Evolutionary conservation across 2,329 filamentous ascomycete genomes (phyloP).

Genomic region (Diaporthe ilicicola): DNA sequence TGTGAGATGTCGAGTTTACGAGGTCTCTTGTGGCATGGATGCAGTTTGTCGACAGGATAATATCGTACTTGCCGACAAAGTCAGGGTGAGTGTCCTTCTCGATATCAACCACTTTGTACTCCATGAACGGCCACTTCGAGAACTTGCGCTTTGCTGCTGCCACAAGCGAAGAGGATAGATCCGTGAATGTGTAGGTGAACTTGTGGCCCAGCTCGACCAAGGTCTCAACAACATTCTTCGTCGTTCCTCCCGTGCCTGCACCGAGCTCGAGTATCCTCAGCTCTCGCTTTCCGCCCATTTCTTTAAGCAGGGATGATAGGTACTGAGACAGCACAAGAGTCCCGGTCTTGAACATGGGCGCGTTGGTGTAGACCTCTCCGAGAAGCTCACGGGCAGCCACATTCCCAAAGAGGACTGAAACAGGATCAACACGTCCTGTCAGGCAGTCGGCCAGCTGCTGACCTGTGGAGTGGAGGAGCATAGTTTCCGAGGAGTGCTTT

Average conservation of each 20-base stretch:
- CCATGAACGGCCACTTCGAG: conserved; percentile 34
- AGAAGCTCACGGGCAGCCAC: conserved; percentile 39
- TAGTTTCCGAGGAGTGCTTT: conserved; percentile 42
- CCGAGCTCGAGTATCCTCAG: conserved; percentile 54
- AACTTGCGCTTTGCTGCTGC: conserved; percentile 40
- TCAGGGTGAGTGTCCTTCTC: conserved; percentile 37
- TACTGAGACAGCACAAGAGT: conserved; percentile 37
- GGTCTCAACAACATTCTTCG: conserved; percentile 40
- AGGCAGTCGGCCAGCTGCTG: conserved; percentile 49
- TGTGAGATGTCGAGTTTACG: conserved; percentile 36
- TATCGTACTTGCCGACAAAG: conserved; percentile 38
- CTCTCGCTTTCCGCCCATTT: conserved; percentile 16
- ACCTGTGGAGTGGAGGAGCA: conserved; percentile 45
- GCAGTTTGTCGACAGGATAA: conserved; percentile 47
- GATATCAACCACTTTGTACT: conserved; percentile 42
- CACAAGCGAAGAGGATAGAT: conserved; percentile 48
- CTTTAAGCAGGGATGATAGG: conserved; percentile 26
- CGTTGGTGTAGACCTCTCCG: conserved; percentile 47
- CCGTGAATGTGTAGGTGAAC: conserved; percentile 53
- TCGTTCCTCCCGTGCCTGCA: conserved; percentile 53
- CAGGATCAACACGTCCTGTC: conserved; percentile 44
- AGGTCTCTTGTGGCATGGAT: conserved; percentile 47
- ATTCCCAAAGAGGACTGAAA: conserved; percentile 50
- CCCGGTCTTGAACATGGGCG: conserved; percentile 38
- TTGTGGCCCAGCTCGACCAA: conserved; percentile 38